A percentile compares a stretch with the other conserved stretches of the same genome.
Evolutionary conservation across 202 grass and related monocot species (phyloP).

Genomic region (Zizania palustris): DNA sequence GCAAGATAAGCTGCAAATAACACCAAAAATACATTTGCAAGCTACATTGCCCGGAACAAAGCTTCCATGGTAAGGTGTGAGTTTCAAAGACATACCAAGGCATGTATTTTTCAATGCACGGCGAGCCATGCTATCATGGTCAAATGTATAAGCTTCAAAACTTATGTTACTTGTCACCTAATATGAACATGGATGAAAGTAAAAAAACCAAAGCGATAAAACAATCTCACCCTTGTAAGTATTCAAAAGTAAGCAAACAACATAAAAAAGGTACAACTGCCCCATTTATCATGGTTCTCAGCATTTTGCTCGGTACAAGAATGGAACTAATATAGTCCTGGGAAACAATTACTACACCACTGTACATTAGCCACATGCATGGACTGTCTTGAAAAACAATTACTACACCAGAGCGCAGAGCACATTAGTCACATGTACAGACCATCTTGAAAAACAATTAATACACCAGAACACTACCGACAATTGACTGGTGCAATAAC

Average conservation of each 20-base stretch:
- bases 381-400: too few relatives aligned
- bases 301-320: slow-evolving; percentile 13
- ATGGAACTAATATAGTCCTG: not conserved
- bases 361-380: too few relatives aligned
- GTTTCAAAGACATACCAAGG: slow-evolving; percentile 61
- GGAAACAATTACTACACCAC: too few relatives aligned
- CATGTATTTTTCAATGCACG: slow-evolving; percentile 87
- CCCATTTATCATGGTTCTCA: not conserved
- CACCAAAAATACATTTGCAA: slow-evolving; percentile 46
- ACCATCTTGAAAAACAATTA: not conserved
- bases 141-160: slow-evolving; percentile 72
- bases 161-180: slow-evolving; percentile 76
- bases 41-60: not conserved
- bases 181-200: slow-evolving; percentile 11
- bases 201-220: slow-evolving; percentile 4
- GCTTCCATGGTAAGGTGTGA: slow-evolving; percentile 13
- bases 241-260: not conserved
- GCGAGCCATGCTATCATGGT: slow-evolving; percentile 77
- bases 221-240: not conserved
- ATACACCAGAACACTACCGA: slow-evolving; percentile 12
- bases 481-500: not conserved
- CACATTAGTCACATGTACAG: too few relatives aligned
- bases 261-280: not conserved
- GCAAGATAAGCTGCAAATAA: slow-evolving; percentile 74
- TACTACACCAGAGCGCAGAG: too few relatives aligned